A percentile compares a stretch with the other conserved stretches of the same genome.
Conservation (phyloP, 140 eudicot species). For the Cichorium intybus region DNA sequence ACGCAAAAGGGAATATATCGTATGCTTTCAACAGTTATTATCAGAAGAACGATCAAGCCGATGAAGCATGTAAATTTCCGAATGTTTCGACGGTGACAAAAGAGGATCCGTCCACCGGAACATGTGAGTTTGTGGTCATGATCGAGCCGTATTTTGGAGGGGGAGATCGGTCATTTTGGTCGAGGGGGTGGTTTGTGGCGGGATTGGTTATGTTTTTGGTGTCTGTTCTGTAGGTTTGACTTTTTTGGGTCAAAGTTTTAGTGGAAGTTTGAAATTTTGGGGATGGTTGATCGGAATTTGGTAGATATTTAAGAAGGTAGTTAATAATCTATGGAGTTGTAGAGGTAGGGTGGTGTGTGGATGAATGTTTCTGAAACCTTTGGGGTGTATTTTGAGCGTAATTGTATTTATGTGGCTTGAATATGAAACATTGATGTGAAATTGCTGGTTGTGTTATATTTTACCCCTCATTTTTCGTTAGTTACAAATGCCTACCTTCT, state of each 20-base stretch:
- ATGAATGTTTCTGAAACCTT: constrained; percentile 16
- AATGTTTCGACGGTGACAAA: constrained; percentile 43
- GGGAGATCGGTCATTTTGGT: constrained; percentile 23
- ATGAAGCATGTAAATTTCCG: constrained; percentile 56
- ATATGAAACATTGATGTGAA: constrained; percentile 1
- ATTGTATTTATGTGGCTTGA: neutral
- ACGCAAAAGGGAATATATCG: constrained; percentile 44
- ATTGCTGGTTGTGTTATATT: neutral
- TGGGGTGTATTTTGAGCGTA: constrained; percentile 15
- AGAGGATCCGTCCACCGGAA: constrained; percentile 40
- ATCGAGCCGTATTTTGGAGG: constrained; percentile 39
- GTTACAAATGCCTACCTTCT: too few species aligned
- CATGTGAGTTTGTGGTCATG: constrained; percentile 47
- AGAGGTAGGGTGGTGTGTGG: neutral
- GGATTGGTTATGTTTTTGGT: constrained; percentile 19
- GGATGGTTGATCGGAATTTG: neutral
- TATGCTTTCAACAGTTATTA: constrained; percentile 63
- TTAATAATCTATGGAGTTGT: neutral
- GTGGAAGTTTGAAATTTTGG: constrained; percentile 21
- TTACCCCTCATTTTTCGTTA: too few species aligned
- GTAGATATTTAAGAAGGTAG: neutral
- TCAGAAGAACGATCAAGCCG: constrained; percentile 57
- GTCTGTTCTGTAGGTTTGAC: constrained; percentile 13
- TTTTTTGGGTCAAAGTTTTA: constrained; percentile 8
- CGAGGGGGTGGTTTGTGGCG: neutral